phyloP scores from a whole-genome alignment of 257 asterid genomes.

The Galeopsis tetrahit region DNA sequence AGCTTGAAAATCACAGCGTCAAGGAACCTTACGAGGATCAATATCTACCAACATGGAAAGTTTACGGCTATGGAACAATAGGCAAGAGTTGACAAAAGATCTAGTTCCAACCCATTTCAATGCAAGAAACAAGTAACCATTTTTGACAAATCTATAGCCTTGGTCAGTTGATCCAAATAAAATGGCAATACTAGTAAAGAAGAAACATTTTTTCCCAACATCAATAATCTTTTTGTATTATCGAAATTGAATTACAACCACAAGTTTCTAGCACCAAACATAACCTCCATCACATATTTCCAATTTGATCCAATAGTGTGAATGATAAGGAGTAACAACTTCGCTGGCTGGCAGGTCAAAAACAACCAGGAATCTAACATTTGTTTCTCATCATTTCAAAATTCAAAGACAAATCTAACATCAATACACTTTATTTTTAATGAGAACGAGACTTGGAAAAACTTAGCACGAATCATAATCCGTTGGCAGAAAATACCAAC shows the following conservation, averaged over 20 bases:
- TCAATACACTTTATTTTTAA: neutral
- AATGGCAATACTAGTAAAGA: constrained; percentile 3
- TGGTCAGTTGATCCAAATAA: neutral
- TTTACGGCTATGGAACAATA: neutral
- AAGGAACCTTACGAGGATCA: neutral
- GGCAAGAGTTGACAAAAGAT: neutral
- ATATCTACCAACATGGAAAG: neutral
- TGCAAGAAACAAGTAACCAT: neutral
- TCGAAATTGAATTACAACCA: constrained; percentile 12
- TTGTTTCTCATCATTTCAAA: constrained; percentile 10
- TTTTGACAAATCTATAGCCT: neutral
- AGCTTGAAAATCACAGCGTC: neutral
- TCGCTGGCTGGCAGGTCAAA: neutral
- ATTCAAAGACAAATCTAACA: constrained; percentile 13
- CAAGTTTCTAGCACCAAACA: neutral
- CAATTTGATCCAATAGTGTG: neutral
- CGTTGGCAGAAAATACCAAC: neutral
- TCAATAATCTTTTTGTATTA: constrained; percentile 18
- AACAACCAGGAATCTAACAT: constrained; percentile 5
- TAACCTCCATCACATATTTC: neutral
- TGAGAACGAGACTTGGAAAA: neutral
- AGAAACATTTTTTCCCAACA: constrained; percentile 24
- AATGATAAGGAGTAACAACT: neutral
- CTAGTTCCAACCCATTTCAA: neutral
- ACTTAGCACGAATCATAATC: constrained; percentile 10